These are phyloP conservation scores for Nigrospora oryzae DNA, from an alignment of 2,329 filamentous ascomycete genomes.

Conservation along the genomic window DNA sequence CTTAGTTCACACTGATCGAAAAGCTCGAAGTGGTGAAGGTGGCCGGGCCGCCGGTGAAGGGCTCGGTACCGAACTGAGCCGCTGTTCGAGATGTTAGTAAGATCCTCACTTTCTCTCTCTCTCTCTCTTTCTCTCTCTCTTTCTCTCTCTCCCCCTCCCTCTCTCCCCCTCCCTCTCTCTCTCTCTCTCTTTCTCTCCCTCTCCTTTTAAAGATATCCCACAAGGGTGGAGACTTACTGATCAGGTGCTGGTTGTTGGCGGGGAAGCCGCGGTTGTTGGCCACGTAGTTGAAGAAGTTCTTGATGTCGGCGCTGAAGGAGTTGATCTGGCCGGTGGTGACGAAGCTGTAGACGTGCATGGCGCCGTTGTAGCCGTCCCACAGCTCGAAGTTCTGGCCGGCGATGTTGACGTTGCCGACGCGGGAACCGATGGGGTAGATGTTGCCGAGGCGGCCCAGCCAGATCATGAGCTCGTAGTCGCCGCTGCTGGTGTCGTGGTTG, in stretches of 20 bases:
- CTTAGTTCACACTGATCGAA: background rate
- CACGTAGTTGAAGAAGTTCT: slow-evolving; percentile 2
- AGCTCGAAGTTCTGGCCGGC: slow-evolving; percentile 42
- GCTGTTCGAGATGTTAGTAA: background rate
- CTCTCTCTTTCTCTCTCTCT: no score
- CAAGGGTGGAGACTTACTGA: background rate
- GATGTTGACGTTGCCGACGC: slow-evolving; percentile 41
- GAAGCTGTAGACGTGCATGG: slow-evolving; percentile 13
- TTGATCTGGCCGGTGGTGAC: background rate
- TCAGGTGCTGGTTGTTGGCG: background rate
- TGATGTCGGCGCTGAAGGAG: slow-evolving; percentile 1
- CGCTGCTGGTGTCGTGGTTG: slow-evolving; percentile 20
- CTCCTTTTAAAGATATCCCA: no score
- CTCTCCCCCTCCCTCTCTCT: no score
- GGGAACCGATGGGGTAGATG: slow-evolving; percentile 40
- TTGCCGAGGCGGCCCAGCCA: slow-evolving; percentile 51
- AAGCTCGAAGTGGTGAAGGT: slow-evolving; percentile 1
- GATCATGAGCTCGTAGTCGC: slow-evolving; percentile 56
- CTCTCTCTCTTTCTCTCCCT: no score
- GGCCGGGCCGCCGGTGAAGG: background rate
- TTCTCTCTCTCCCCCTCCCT: no score
- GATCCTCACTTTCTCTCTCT: no score
- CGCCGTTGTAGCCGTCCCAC: slow-evolving; percentile 38
- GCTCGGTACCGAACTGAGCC: slow-evolving; percentile 1
- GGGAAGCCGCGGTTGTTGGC: slow-evolving; percentile 1